Percentiles rank a stretch among this genome's conserved stretches.
These are phyloP conservation scores for Porcisia deanei DNA, from an alignment of 208 protist species.

Conservation along the genomic window DNA sequence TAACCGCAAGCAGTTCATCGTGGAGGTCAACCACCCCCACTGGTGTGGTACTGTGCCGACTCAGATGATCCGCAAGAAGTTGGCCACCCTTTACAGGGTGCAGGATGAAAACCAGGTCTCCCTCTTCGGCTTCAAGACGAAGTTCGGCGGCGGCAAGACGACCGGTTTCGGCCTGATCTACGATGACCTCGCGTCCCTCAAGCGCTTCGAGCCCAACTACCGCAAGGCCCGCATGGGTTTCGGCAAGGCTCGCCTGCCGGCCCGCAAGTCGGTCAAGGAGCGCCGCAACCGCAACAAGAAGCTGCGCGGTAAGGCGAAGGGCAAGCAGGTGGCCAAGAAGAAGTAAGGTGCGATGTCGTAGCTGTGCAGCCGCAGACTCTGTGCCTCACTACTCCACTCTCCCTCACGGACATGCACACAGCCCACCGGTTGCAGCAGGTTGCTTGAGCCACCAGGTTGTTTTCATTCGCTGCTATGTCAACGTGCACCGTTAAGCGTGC, in stretches of 20 bases:
- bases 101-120: constrained; percentile 94
- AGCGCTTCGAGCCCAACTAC: constrained; percentile 98
- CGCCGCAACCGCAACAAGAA: constrained; percentile 99
- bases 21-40: constrained; percentile 88
- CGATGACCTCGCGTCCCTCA: constrained; percentile 94
- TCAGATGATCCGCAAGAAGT: constrained; percentile 93
- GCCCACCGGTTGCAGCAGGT: background rate
- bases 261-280: constrained; percentile 99
- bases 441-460: background rate
- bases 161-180: constrained; percentile 99
- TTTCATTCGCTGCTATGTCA: background rate
- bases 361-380: background rate
- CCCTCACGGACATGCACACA: background rate
- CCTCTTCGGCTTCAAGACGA: constrained; percentile 98
- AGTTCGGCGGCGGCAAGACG: constrained; percentile 99
- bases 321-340: constrained; percentile 91
- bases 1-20: constrained; percentile 99
- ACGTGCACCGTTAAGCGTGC: background rate
- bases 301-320: constrained; percentile 97
- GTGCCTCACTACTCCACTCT: background rate
- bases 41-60: constrained; percentile 95
- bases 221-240: constrained; percentile 95
- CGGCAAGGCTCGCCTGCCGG: constrained; percentile 82
- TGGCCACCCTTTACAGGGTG: constrained; percentile 98
- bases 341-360: constrained; percentile 66